phyloP scores from a whole-genome alignment of 2,329 filamentous ascomycete species.

The Ambrosiella xylebori region DNA sequence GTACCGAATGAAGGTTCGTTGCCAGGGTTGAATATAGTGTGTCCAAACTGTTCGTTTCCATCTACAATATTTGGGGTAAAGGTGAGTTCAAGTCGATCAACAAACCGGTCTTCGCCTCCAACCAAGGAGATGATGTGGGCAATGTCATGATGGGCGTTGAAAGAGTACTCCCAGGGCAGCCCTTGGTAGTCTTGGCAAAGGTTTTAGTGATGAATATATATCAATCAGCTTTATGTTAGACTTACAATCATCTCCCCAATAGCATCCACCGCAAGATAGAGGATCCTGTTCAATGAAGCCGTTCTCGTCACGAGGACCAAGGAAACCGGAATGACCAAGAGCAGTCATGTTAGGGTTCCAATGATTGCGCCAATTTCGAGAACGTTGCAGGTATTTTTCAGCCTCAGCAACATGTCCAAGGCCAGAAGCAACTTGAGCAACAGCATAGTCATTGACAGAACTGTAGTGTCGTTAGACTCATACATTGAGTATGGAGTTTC shows the following conservation, averaged over 20 bases:
- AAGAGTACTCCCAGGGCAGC: conserved; percentile 47
- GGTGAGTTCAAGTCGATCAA: conserved; percentile 40
- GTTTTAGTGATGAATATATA: background rate
- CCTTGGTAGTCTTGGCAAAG: conserved; percentile 33
- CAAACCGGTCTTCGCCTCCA: conserved; percentile 39
- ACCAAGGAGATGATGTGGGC: conserved; percentile 32
- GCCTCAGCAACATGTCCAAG: conserved; percentile 34
- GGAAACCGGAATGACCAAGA: conserved; percentile 45
- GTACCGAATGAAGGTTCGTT: conserved; percentile 52
- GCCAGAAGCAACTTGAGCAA: conserved; percentile 47
- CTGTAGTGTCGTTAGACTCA: conserved; percentile 14
- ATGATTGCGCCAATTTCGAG: conserved; percentile 54
- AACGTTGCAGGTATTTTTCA: conserved; percentile 42
- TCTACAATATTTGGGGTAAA: conserved; percentile 33
- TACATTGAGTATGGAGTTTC: too few species aligned
- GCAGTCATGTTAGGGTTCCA: conserved; percentile 44
- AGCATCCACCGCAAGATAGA: conserved; percentile 43
- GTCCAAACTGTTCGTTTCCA: conserved; percentile 27
- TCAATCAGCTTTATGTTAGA: background rate
- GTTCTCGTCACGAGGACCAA: conserved; percentile 40
- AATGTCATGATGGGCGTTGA: conserved; percentile 56
- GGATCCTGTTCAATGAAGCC: conserved; percentile 39
- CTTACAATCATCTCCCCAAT: conserved; percentile 41
- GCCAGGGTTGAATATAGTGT: conserved; percentile 48
- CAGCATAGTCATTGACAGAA: conserved; percentile 48